Evolutionary conservation across 441 rosid species (phyloP).

Genomic region (Melastoma candidum): DNA sequence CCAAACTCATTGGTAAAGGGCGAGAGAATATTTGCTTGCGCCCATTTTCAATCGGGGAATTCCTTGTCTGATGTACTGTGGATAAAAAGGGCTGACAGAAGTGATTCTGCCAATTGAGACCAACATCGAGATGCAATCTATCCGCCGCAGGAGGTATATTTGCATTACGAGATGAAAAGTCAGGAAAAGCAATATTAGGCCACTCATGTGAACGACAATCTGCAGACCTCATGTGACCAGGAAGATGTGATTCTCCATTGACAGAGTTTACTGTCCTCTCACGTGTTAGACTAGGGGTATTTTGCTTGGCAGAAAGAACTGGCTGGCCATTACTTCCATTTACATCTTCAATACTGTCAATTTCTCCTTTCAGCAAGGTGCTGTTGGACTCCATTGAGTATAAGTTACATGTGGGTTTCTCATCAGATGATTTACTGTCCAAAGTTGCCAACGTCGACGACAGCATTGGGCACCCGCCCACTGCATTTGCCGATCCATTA

Average conservation of each 20-base stretch:
- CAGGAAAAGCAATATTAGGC: constrained; percentile 70
- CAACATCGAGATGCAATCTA: constrained; percentile 94
- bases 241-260: constrained; percentile 25
- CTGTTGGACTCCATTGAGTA: constrained; percentile 20
- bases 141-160: constrained; percentile 86
- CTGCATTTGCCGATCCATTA: constrained; percentile 8
- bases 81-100: constrained; percentile 71
- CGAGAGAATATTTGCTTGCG: constrained; percentile 58
- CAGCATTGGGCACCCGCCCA: constrained; percentile 12
- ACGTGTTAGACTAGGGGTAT: constrained; percentile 26
- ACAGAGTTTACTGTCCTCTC: constrained; percentile 30
- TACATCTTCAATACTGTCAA: constrained; percentile 20
- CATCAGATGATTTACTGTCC: constrained; percentile 19
- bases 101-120: constrained; percentile 74
- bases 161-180: constrained; percentile 65
- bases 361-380: constrained; percentile 25
- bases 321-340: constrained; percentile 26
- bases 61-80: constrained; percentile 67
- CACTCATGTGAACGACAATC: constrained; percentile 74
- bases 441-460: constrained; percentile 20
- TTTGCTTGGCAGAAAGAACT: constrained; percentile 21
- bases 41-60: constrained; percentile 54
- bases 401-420: constrained; percentile 20
- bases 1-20: constrained; percentile 80
- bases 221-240: constrained; percentile 31